Percentiles rank a stretch among this genome's conserved stretches.
phyloP scores from a whole-genome alignment of 2,329 filamentous ascomycete genomes.

The Aspergillus pseudoviridinutans region DNA sequence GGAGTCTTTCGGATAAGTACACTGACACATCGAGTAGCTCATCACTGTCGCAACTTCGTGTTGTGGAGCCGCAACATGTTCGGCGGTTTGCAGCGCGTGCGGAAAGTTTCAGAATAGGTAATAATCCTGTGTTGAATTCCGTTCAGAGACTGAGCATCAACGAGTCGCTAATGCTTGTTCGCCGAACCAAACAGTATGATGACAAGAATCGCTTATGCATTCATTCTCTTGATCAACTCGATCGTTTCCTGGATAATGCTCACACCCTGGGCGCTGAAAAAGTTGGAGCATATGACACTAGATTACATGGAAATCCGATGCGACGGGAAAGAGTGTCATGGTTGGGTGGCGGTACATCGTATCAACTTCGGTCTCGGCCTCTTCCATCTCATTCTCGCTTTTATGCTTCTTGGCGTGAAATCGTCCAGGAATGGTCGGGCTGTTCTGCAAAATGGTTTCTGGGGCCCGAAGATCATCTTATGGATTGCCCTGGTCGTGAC shows the following conservation, averaged over 20 bases:
- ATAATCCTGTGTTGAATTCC: constrained; percentile 12
- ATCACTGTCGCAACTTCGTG: constrained; percentile 80
- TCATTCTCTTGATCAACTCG: constrained; percentile 93
- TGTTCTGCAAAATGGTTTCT: constrained; percentile 93
- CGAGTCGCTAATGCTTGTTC: constrained; percentile 18
- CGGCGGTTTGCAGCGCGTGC: constrained; percentile 90
- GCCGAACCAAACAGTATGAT: constrained; percentile 63
- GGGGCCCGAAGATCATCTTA: constrained; percentile 90
- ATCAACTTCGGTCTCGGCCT: constrained; percentile 97
- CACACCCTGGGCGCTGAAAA: constrained; percentile 96
- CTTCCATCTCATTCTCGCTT: constrained; percentile 83
- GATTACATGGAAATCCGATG: constrained; percentile 97
- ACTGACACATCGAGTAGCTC: constrained; percentile 49
- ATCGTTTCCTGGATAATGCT: constrained; percentile 99
- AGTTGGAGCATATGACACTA: constrained; percentile 83
- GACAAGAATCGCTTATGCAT: constrained; percentile 92
- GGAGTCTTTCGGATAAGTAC: constrained; percentile 4
- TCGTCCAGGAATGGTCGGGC: constrained; percentile 85
- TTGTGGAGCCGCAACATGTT: constrained; percentile 94
- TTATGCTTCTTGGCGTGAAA: constrained; percentile 79
- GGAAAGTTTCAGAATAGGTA: constrained; percentile 96
- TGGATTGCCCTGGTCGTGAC: constrained; percentile 85
- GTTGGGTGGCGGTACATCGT: constrained; percentile 92
- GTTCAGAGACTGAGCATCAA: neutral
- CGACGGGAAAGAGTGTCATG: constrained; percentile 83